phyloP scores from a whole-genome alignment of 257 asterid genomes.

The Solanum chiquidenum region DNA sequence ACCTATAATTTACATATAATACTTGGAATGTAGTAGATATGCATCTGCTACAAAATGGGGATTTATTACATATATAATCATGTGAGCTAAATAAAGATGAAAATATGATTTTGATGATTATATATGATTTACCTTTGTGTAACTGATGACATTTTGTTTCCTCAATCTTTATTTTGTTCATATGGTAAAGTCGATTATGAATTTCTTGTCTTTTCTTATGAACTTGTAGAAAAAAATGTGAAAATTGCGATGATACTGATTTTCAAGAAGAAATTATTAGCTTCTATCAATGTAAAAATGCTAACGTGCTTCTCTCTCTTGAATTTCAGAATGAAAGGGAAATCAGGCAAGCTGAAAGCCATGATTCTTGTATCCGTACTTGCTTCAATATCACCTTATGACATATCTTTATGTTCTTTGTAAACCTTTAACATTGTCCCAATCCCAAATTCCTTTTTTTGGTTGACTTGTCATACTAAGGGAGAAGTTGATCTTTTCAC shows the following conservation, averaged over 20 bases:
- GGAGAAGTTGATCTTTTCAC: not conserved
- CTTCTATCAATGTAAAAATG: no score
- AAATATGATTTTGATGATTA: not conserved
- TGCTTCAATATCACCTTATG: no score
- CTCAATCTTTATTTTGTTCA: no score
- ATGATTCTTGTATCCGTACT: not conserved
- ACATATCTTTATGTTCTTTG: not conserved
- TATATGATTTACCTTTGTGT: not conserved
- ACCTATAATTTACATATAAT: no score
- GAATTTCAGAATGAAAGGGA: not conserved
- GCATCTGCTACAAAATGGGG: not conserved
- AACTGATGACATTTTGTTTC: no score
- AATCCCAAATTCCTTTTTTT: not conserved
- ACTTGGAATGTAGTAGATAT: not conserved
- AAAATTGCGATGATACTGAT: no score
- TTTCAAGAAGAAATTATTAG: no score
- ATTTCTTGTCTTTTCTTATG: not conserved
- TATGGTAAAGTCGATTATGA: no score
- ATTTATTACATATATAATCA: not conserved
- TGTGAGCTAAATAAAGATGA: not conserved
- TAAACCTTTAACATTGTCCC: not conserved
- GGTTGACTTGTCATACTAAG: not conserved
- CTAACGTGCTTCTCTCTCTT: not conserved
- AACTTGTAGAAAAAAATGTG: not conserved
- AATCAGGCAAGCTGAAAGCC: not conserved